phyloP scores from a whole-genome alignment of 108 stramenopile species.

The Schizochytrium sp. region DNA sequence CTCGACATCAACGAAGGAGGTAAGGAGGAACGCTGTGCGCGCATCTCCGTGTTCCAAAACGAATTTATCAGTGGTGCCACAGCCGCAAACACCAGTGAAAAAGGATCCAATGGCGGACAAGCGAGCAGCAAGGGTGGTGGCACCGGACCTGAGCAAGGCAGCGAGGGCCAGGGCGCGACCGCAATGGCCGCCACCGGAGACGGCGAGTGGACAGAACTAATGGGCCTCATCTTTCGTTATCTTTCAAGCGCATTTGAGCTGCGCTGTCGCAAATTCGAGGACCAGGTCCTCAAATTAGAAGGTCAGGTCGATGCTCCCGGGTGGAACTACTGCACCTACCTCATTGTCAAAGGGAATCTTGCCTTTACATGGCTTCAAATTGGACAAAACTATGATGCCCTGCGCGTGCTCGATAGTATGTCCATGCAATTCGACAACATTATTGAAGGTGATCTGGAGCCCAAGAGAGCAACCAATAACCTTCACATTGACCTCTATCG shows the following conservation, averaged over 20 bases:
- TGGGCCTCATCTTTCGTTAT: background rate
- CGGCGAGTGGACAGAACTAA: background rate
- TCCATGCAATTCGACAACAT: background rate
- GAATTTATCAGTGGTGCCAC: background rate
- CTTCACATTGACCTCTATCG: background rate
- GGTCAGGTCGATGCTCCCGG: background rate
- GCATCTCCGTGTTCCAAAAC: background rate
- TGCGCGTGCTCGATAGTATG: background rate
- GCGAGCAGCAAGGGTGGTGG: too few species aligned
- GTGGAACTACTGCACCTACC: conserved; percentile 16
- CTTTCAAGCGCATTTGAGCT: background rate
- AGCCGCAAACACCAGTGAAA: too few species aligned
- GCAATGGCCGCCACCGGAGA: background rate
- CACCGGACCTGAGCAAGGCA: too few species aligned
- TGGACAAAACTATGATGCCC: background rate
- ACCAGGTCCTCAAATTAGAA: background rate
- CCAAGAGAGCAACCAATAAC: background rate
- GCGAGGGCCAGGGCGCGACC: too few species aligned
- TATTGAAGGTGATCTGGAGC: background rate
- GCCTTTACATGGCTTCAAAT: background rate
- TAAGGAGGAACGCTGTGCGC: background rate
- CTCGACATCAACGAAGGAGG: background rate
- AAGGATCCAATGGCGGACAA: too few species aligned
- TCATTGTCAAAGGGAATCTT: background rate
- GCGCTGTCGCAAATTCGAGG: conserved; percentile 4